A percentile compares a stretch with the other conserved stretches of the same genome.
These are phyloP conservation scores for Smittium mucronatum DNA, from an alignment of 371 early-diverging fungal genomes.

Conservation along the genomic window DNA sequence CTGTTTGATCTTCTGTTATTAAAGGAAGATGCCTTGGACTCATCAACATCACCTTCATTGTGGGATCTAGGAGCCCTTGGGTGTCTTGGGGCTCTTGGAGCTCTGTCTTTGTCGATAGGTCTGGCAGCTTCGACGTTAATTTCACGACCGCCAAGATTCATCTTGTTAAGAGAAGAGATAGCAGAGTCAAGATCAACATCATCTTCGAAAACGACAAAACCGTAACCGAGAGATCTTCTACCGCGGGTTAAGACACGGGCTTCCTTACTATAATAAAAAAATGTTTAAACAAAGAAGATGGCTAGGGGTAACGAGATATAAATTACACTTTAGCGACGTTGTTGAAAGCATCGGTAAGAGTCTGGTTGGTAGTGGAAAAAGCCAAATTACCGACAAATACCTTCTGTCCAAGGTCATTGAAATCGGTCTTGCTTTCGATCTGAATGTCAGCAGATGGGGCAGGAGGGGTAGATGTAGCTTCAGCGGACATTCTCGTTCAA, in stretches of 20 bases:
- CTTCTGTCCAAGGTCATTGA: conserved; percentile 38
- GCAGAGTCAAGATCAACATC: conserved; percentile 61
- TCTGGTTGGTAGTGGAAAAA: conserved; percentile 66
- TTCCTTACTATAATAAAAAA: conserved; percentile 33
- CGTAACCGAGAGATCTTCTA: conserved; percentile 72
- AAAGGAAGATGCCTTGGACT: conserved; percentile 20
- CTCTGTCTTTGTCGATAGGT: conserved; percentile 34
- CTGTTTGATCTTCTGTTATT: conserved; percentile 7
- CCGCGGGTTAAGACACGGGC: conserved; percentile 64
- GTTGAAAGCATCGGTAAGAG: conserved; percentile 50
- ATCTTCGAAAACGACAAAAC: conserved; percentile 76
- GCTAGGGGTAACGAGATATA: background rate
- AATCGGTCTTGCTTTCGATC: conserved; percentile 15
- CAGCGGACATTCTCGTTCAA: background rate
- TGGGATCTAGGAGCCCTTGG: conserved; percentile 12
- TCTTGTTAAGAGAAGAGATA: conserved; percentile 48
- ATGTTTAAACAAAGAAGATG: background rate
- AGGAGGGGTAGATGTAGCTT: background rate
- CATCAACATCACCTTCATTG: conserved; percentile 14
- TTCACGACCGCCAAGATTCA: conserved; percentile 59
- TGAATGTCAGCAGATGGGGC: background rate
- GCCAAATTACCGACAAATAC: conserved; percentile 87
- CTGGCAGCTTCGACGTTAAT: conserved; percentile 82
- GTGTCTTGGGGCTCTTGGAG: background rate
- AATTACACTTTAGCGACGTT: conserved; percentile 51